Conservation (phyloP, 1,284 basidiomycete species). For the Sanguinoderma infundibulare region DNA sequence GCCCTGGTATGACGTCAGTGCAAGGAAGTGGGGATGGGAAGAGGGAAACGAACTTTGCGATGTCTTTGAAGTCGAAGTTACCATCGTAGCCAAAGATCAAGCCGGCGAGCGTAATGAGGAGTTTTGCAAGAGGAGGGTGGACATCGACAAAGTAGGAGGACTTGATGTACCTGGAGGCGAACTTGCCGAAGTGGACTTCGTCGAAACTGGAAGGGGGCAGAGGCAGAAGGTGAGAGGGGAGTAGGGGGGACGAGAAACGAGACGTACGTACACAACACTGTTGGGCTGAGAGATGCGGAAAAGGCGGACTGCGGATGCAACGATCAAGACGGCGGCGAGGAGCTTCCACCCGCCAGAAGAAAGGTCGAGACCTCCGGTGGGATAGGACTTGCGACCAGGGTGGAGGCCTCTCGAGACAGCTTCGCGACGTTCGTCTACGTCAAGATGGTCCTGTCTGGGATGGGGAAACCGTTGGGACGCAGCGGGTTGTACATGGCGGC, state of each 20-base stretch:
- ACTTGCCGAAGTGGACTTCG: slow-evolving; percentile 97
- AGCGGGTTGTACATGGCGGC: slow-evolving; percentile 43
- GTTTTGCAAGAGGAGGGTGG: slow-evolving; percentile 95
- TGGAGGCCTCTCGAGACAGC: slow-evolving; percentile 68
- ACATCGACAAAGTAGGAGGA: slow-evolving; percentile 95
- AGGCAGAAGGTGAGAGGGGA: neutral
- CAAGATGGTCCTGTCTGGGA: slow-evolving; percentile 61
- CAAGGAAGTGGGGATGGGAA: neutral
- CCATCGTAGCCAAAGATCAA: slow-evolving; percentile 93
- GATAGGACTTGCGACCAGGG: slow-evolving; percentile 55
- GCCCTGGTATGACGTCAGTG: slow-evolving; percentile 48
- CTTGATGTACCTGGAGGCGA: slow-evolving; percentile 91
- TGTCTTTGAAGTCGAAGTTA: slow-evolving; percentile 96
- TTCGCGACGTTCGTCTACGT: slow-evolving; percentile 73
- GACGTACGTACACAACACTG: slow-evolving; percentile 82
- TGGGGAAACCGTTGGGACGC: slow-evolving; percentile 63
- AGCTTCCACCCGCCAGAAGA: slow-evolving; percentile 76
- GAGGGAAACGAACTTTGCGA: slow-evolving; percentile 77
- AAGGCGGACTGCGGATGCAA: slow-evolving; percentile 77
- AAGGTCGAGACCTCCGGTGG: slow-evolving; percentile 68
- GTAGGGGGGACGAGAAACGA: slow-evolving; percentile 3
- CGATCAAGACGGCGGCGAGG: slow-evolving; percentile 61
- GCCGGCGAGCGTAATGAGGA: slow-evolving; percentile 91
- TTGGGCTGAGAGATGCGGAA: slow-evolving; percentile 82
- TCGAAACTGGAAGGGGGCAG: slow-evolving; percentile 72